These are phyloP conservation scores for Penicillium sp. DNA, from an alignment of 2,329 filamentous ascomycete species.

Conservation along the genomic window DNA sequence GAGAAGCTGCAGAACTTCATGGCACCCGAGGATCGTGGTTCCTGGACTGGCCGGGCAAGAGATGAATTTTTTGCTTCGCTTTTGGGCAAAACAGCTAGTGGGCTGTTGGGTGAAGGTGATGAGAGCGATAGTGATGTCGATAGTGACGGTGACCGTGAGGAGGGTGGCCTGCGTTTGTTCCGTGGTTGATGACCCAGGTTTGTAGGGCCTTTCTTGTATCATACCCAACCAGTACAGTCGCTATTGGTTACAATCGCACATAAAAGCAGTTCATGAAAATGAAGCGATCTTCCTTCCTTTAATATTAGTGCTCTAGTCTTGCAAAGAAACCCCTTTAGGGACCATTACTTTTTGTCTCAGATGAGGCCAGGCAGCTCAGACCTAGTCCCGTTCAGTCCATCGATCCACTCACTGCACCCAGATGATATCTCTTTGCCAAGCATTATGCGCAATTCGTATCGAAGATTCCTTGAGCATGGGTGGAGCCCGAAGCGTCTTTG, in stretches of 20 bases:
- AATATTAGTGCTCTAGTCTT: too few species aligned
- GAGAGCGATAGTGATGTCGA: constrained; percentile 45
- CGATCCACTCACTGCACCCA: too few species aligned
- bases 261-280: not conserved
- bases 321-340: too few species aligned
- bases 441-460: too few species aligned
- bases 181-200: constrained; percentile 20
- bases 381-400: too few species aligned
- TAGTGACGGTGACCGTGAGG: constrained; percentile 30
- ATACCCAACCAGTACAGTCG: not conserved
- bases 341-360: too few species aligned
- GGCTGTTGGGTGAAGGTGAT: constrained; percentile 60
- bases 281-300: not conserved
- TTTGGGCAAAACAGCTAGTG: constrained; percentile 63
- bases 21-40: constrained; percentile 78
- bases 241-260: not conserved
- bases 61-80: constrained; percentile 73
- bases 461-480: too few species aligned
- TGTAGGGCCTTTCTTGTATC: not conserved
- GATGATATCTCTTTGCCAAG: too few species aligned
- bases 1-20: constrained; percentile 98
- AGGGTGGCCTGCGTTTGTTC: constrained; percentile 35
- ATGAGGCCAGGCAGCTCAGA: too few species aligned
- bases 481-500: too few species aligned
- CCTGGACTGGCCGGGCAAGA: constrained; percentile 77